Base-by-base conservation (phyloP, 2,329 filamentous ascomycete genomes). In the Penicillium sp. region DNA sequence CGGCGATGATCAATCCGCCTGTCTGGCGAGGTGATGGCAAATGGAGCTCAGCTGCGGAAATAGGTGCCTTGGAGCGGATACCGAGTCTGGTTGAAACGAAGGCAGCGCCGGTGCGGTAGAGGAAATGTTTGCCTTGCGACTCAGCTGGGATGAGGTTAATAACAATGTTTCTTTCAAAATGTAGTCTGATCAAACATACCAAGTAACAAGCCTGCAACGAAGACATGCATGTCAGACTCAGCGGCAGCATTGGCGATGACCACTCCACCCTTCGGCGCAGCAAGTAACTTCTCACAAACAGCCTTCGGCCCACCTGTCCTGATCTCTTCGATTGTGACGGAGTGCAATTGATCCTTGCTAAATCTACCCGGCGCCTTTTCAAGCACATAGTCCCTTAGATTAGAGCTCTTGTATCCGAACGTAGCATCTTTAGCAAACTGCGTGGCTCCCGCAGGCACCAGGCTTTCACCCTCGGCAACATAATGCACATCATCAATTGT, bases 401-500 rank as follows among this genome's bases (percentile, higher is more conserved):
- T 79, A 0, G 82, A 84, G 49, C 75, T 81, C 52, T 72, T 76
- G 57, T 83, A 85, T 0, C 83, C 82, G 62, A 86, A 86, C 0
- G 81, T 81, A 0, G 81, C 82, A 57, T 86, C 83, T 27, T 75
- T 76, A 0, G 83, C 83, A 54, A 86, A 85, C 0, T 80, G 82
- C 0, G 83, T 85, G 31, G 78, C 70, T 0, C 76, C 79, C 0
- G 82, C 81, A 0, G 83, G 81, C 0, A 83, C 76, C 2, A 83
- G 60, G 0, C 54, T 46, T 1, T 78, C 77, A 0, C 77, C 77
- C 43, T 85, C 82, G 1, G 77, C 76, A 7, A 86, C 83, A 54
- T 85, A 86, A 62, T 86, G 83, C 1, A 85, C 75, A 62, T 86
- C 79, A 27, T 79, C 64, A 13, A 85, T 82, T 0, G 83, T 86